These are phyloP conservation scores for Radiomyces spectabilis DNA, from an alignment of 192 early-diverging fungal species.

Conservation along the genomic window DNA sequence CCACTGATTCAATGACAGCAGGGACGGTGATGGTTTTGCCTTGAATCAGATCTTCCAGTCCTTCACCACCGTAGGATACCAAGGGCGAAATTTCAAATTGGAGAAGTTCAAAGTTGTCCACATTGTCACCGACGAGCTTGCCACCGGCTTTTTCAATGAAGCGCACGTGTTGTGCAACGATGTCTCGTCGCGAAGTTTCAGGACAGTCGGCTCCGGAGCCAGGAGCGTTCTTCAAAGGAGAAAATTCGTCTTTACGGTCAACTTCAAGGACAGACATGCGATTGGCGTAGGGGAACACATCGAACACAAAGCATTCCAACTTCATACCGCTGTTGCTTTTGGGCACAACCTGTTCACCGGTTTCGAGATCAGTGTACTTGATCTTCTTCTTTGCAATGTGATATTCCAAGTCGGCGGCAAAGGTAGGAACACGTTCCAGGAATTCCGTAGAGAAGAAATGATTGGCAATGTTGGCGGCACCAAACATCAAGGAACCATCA, in stretches of 20 bases:
- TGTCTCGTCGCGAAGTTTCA: constrained; percentile 87
- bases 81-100: constrained; percentile 84
- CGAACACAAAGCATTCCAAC: constrained; percentile 98
- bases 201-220: constrained; percentile 83
- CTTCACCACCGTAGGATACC: constrained; percentile 91
- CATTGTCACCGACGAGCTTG: constrained; percentile 35
- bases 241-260: constrained; percentile 91
- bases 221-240: constrained; percentile 96
- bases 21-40: constrained; percentile 66
- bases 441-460: constrained; percentile 96
- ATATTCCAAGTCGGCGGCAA: constrained; percentile 85
- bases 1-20: constrained; percentile 29
- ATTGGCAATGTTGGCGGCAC: constrained; percentile 97
- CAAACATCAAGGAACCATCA: constrained; percentile 71
- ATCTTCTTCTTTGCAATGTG: constrained; percentile 99
- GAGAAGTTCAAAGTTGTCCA: constrained; percentile 20
- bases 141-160: constrained; percentile 86
- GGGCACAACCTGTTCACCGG: constrained; percentile 66
- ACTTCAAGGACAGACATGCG: constrained; percentile 89
- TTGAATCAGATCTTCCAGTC: constrained; percentile 61
- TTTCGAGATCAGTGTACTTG: constrained; percentile 73
- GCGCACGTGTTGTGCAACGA: constrained; percentile 79
- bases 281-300: constrained; percentile 91
- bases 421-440: constrained; percentile 73
- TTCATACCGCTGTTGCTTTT: constrained; percentile 92